Evolutionary conservation across 1,139 yeast genomes (phyloP), one percentile per base, ranked within the genome.

Genomic region (Candida albicans): DNA sequence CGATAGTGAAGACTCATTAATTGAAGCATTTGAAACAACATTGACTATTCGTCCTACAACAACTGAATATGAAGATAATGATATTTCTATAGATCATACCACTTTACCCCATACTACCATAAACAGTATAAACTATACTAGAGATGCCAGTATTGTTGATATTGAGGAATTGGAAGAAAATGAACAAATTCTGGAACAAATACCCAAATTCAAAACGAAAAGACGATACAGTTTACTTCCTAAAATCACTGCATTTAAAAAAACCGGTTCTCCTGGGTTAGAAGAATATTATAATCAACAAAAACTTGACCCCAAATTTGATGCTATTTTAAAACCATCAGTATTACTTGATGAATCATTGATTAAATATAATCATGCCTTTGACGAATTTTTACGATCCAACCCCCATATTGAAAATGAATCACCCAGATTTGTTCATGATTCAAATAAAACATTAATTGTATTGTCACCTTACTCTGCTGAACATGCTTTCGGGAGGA

Each of bases 401-500:
- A 79, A 80, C 50, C 83, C 84, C 2, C 81, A 79, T 45, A 79
- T 80, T 25, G 70, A 73, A 27, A 64, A 68, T 8, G 81, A 79
- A 42, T 75, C 81, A 15, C 81, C 73, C 33, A 71, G 72, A 40
- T 70, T 70, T 43, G 59, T 64, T 22, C 67, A 68, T 7, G 75
- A 74, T 35, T 58, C 67, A 10, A 79, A 79, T 38, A 75, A 73
- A 47, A 78, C 84, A 0, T 68, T 80, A 45, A 68, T 82, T 12
- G 67, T 82, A 10, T 56, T 82, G 32, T 80, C 86, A 0, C 87
- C 87, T 0, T 72, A 73, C 48, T 79, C 85, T 1, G 65, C 82
- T 1, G 79, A 80, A 51, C 95, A 87, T 62, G 80, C 81, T 2
- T 87, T 86, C 60, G 82, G 89, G 9, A 70, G 96, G 37, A 70